These are phyloP conservation scores for Penicillium steckii DNA, from an alignment of 495 filamentous ascomycete genomes.

Conservation along the genomic window DNA sequence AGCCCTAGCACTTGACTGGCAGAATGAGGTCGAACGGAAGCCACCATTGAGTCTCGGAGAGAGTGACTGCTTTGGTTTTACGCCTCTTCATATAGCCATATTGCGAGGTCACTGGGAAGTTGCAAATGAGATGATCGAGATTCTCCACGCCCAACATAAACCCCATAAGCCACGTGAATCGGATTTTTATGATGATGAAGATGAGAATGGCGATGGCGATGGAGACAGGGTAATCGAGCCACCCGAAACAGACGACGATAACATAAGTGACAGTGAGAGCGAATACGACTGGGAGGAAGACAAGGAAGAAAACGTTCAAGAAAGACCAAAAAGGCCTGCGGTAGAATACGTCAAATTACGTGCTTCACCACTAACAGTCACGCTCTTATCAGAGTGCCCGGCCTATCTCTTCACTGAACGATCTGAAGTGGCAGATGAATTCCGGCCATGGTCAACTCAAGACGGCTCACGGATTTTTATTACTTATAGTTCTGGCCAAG, in stretches of 20 bases:
- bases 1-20: neutral
- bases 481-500: neutral
- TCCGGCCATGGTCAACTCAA: neutral
- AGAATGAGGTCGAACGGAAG: neutral
- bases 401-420: neutral
- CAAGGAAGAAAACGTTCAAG: neutral
- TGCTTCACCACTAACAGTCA: neutral
- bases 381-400: neutral
- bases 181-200: no score
- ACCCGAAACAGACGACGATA: neutral
- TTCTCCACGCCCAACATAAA: neutral
- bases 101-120: neutral
- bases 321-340: neutral
- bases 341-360: neutral
- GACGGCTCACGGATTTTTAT: neutral
- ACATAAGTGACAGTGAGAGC: neutral
- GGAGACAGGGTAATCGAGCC: neutral
- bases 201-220: neutral
- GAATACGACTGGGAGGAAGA: neutral
- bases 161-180: neutral
- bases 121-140: neutral
- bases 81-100: neutral
- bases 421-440: neutral
- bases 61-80: neutral
- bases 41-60: neutral